phyloP scores from a whole-genome alignment of 441 rosid genomes.

The Corymbia calophylla region DNA sequence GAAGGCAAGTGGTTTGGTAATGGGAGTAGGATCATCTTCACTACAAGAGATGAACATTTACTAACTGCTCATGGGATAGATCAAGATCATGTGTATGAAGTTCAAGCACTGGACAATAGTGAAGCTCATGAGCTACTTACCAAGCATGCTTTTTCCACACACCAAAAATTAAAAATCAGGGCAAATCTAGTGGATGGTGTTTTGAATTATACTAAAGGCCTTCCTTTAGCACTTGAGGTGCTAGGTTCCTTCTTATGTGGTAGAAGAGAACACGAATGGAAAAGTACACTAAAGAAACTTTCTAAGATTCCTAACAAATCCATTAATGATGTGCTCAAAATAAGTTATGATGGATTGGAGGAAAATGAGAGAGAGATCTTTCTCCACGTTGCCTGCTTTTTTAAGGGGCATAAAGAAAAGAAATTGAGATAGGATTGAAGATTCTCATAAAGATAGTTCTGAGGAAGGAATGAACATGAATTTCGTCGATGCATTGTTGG shows the following conservation, averaged over 20 bases:
- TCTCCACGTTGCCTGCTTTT: no score
- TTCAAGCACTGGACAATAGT: neutral
- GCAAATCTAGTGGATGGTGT: neutral
- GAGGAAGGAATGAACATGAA: no score
- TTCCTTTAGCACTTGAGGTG: neutral
- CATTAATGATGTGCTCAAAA: neutral
- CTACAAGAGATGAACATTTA: neutral
- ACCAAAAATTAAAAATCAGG: neutral
- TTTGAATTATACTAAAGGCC: neutral
- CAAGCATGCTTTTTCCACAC: neutral
- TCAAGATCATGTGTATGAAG: neutral
- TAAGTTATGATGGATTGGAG: no score
- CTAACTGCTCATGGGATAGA: fast-evolving
- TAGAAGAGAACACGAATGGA: neutral
- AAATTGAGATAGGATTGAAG: no score
- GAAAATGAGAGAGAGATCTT: no score
- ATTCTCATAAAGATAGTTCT: no score
- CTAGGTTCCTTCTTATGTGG: neutral
- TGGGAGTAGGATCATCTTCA: neutral
- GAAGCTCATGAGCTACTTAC: neutral
- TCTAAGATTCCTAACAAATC: neutral
- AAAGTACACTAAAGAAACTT: neutral
- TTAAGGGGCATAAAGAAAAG: no score
- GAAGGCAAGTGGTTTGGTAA: neutral
- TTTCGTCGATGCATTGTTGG: no score